phyloP scores from a whole-genome alignment of 164 flowering plant species.

The Liriodendron chinense region DNA sequence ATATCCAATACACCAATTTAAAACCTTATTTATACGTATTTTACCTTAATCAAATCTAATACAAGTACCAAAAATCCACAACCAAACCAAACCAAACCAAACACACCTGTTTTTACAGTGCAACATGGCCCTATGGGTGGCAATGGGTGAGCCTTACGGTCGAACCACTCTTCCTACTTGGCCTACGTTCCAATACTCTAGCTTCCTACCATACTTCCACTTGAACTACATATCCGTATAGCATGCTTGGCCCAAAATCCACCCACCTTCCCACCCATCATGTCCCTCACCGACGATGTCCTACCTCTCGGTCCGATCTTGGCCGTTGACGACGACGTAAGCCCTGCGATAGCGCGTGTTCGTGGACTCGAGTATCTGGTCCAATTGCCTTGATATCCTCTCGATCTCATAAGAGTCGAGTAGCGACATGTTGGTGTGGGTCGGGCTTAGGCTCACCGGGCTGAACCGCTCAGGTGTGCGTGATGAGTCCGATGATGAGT shows the following conservation, averaged over 20 bases:
- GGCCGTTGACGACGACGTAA: not conserved
- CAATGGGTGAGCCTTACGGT: not conserved
- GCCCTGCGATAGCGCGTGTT: not conserved
- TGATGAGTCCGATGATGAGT: not conserved
- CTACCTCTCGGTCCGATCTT: not conserved
- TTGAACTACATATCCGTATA: not conserved
- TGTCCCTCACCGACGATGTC: not conserved
- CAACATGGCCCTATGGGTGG: not conserved
- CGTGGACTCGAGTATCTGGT: slow-evolving; percentile 22
- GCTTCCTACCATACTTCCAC: slow-evolving; percentile 4
- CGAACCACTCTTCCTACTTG: not conserved
- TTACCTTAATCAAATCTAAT: too few species aligned
- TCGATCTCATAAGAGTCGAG: slow-evolving; percentile 49
- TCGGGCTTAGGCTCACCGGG: not conserved
- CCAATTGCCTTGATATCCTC: slow-evolving; percentile 39
- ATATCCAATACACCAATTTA: too few species aligned
- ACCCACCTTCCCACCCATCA: not conserved
- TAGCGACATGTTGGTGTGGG: slow-evolving; percentile 25
- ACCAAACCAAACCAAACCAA: not conserved
- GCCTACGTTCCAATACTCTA: not conserved
- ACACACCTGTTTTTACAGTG: not conserved
- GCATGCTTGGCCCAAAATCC: slow-evolving; percentile 3
- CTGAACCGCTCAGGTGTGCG: not conserved
- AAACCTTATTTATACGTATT: too few species aligned
- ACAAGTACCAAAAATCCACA: not conserved